Evolutionary conservation across 805 yeast genomes (phyloP).

Genomic region (Yarrowia alimentaria): DNA sequence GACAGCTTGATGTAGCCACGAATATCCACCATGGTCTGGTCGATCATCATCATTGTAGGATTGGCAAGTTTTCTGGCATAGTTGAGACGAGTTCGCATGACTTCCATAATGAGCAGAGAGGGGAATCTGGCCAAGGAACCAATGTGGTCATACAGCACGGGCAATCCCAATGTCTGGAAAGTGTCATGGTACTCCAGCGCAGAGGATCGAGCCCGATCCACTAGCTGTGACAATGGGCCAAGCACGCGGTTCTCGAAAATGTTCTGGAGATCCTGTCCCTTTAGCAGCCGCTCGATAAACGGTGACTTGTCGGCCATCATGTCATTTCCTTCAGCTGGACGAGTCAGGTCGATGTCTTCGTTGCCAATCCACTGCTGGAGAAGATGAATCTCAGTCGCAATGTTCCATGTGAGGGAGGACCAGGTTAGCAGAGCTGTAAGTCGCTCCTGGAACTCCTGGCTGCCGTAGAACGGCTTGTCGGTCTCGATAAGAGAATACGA

Average conservation of each 20-base stretch:
- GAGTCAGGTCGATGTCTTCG: conserved; percentile 65
- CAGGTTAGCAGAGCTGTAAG: conserved; percentile 81
- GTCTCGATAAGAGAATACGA: conserved; percentile 64
- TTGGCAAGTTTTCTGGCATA: conserved; percentile 76
- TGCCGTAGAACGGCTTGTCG: conserved; percentile 70
- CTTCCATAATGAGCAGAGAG: conserved; percentile 71
- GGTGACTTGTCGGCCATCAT: conserved; percentile 62
- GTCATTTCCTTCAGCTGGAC: conserved; percentile 38
- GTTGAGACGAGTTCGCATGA: conserved; percentile 66
- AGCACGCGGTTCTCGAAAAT: conserved; percentile 70
- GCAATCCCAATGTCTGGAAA: conserved; percentile 68
- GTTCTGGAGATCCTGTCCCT: conserved; percentile 50
- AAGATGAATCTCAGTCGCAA: conserved; percentile 58
- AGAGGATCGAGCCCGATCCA: conserved; percentile 74
- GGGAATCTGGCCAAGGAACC: conserved; percentile 73
- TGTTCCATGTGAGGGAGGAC: conserved; percentile 70
- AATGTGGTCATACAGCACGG: conserved; percentile 62
- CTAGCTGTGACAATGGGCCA: conserved; percentile 72
- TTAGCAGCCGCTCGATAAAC: conserved; percentile 78
- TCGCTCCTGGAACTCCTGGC: conserved; percentile 60
- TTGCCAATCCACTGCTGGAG: conserved; percentile 82
- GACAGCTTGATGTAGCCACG: conserved; percentile 73
- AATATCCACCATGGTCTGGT: conserved; percentile 86
- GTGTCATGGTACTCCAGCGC: conserved; percentile 58
- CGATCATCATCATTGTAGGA: conserved; percentile 95